A percentile compares a stretch with the other conserved stretches of the same genome.
Evolutionary conservation across 2,329 filamentous ascomycete genomes (phyloP).

Genomic region (Alternaria alternata): DNA sequence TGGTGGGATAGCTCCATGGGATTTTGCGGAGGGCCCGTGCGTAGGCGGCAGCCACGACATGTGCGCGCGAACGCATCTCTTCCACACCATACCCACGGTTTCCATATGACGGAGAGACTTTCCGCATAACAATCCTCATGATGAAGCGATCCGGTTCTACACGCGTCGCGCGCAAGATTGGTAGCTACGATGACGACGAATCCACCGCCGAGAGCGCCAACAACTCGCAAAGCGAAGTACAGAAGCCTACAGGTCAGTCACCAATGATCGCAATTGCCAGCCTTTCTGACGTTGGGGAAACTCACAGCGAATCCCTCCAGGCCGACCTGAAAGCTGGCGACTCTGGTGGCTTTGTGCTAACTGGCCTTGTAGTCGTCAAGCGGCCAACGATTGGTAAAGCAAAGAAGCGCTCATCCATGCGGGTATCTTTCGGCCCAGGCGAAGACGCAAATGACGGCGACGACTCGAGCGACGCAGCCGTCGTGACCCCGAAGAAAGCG

Average conservation of each 20-base stretch:
- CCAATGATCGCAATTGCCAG: constrained; percentile 29
- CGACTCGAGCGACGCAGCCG: constrained; percentile 58
- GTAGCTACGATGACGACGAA: constrained; percentile 68
- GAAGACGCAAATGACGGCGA: constrained; percentile 62
- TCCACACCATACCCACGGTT: not conserved
- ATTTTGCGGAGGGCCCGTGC: constrained; percentile 27
- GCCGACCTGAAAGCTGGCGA: constrained; percentile 23
- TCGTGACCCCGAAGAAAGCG: constrained; percentile 69
- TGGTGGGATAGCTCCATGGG: constrained; percentile 35
- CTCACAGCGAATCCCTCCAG: constrained; percentile 17
- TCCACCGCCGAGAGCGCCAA: constrained; percentile 39
- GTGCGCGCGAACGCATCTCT: constrained; percentile 17
- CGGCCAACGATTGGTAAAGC: constrained; percentile 60
- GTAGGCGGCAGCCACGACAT: constrained; percentile 18
- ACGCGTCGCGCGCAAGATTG: constrained; percentile 80
- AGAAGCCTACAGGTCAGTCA: constrained; percentile 54
- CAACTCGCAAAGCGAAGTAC: constrained; percentile 41
- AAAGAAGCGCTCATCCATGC: constrained; percentile 76
- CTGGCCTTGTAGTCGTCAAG: constrained; percentile 59
- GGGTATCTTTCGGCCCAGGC: constrained; percentile 77
- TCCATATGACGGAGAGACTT: not conserved
- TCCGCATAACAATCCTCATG: not conserved
- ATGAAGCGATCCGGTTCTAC: constrained; percentile 67
- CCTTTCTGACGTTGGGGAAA: constrained; percentile 32
- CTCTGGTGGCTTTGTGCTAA: constrained; percentile 54